Conservation (phyloP, 2,329 filamentous ascomycete species). For the Penicillium verrucosum region DNA sequence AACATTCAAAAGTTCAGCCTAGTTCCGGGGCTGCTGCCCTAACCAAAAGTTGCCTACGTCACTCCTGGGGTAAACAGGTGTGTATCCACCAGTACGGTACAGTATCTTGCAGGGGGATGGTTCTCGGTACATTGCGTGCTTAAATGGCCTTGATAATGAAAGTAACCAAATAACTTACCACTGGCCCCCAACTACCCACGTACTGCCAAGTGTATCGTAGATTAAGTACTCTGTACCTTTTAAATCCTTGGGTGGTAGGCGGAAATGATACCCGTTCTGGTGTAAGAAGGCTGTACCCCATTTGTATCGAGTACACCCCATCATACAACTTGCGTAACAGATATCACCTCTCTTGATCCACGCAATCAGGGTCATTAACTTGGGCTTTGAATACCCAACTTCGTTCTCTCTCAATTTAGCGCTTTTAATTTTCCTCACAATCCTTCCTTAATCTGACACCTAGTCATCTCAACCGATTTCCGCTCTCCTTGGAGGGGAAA, state of each 20-base stretch:
- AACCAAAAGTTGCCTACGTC: constrained; percentile 25
- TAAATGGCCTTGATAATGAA: not conserved
- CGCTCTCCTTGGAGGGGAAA: constrained; percentile 15
- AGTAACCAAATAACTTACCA: not conserved
- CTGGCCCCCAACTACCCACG: not conserved
- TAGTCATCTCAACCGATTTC: constrained; percentile 4
- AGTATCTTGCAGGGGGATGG: not conserved
- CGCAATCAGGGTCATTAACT: constrained; percentile 24
- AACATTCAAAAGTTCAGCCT: too few species aligned
- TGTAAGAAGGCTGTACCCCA: constrained; percentile 9
- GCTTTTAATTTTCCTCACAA: constrained; percentile 7
- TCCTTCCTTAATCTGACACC: not conserved
- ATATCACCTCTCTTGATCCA: constrained; percentile 16
- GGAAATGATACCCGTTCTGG: constrained; percentile 1
- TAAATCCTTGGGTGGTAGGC: constrained; percentile 1
- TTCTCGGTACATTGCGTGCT: not conserved
- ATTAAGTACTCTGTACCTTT: not conserved
- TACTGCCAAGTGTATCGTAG: not conserved
- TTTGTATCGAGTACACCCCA: constrained; percentile 12
- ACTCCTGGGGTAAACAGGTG: constrained; percentile 25
- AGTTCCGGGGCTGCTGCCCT: constrained; percentile 22
- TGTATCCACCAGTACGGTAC: constrained; percentile 19
- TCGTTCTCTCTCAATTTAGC: constrained; percentile 7
- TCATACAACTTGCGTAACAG: constrained; percentile 19
- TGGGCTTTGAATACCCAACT: constrained; percentile 26